Conservation (phyloP, 345 rosid genomes). For the Lepidium didymum region DNA sequence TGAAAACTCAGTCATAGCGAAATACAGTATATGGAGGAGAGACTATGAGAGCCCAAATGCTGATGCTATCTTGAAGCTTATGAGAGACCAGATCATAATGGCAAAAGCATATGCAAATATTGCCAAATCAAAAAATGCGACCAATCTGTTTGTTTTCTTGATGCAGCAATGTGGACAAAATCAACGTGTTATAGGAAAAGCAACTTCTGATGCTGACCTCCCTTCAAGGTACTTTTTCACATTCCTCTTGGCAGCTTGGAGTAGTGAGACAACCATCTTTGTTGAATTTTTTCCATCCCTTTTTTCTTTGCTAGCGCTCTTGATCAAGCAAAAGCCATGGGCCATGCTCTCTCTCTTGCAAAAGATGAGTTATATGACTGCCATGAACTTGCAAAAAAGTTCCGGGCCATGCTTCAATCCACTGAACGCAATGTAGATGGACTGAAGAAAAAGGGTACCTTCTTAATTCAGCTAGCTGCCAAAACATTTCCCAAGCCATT, state of each 20-base stretch:
- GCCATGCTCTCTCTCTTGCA: conserved; percentile 73
- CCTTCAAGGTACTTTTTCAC: conserved; percentile 52
- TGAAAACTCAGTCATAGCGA: conserved; percentile 54
- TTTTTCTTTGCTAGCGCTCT: conserved; percentile 54
- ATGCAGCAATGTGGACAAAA: conserved; percentile 53
- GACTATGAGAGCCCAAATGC: conserved; percentile 79
- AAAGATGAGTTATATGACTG: conserved; percentile 81
- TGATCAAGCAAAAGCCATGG: conserved; percentile 83
- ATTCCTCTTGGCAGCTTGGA: conserved; percentile 11
- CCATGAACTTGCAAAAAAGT: conserved; percentile 59
- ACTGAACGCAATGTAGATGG: conserved; percentile 54
- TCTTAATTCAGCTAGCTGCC: conserved; percentile 94
- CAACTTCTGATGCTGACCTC: conserved; percentile 78
- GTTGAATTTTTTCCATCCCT: background rate
- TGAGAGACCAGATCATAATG: conserved; percentile 96
- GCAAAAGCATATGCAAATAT: conserved; percentile 89
- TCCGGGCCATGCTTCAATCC: conserved; percentile 82
- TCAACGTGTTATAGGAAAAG: conserved; percentile 62
- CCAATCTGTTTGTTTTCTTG: conserved; percentile 49
- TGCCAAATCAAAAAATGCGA: conserved; percentile 66
- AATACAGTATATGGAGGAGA: conserved; percentile 92
- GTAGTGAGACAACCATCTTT: background rate
- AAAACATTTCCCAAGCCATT: conserved; percentile 82
- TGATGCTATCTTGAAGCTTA: conserved; percentile 77
- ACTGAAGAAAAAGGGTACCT: conserved; percentile 71